Percentiles rank a stretch among this genome's conserved stretches.
These are phyloP conservation scores for Prunus mume DNA, from an alignment of 306 rosid species.

Conservation along the genomic window DNA sequence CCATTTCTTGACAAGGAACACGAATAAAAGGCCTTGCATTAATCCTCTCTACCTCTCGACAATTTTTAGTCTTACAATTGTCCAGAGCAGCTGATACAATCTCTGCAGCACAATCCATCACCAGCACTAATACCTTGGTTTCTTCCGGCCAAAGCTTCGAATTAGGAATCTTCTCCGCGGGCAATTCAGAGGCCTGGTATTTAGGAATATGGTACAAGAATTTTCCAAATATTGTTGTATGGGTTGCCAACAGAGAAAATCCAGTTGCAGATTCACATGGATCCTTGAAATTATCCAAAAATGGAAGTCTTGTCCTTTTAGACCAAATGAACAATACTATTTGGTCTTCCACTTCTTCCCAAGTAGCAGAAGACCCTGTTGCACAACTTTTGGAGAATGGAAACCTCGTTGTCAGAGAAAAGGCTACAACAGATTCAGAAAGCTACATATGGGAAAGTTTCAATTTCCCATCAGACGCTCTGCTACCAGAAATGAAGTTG, in stretches of 20 bases:
- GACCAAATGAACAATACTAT: conserved; percentile 3
- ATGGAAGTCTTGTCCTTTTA: neutral
- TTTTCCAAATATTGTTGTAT: neutral
- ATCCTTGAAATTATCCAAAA: neutral
- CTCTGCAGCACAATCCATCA: neutral
- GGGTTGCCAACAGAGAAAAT: conserved; percentile 28
- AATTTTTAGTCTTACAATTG: neutral
- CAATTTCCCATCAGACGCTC: conserved; percentile 32
- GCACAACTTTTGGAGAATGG: conserved; percentile 34
- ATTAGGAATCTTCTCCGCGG: conserved; percentile 20
- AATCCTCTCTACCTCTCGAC: neutral
- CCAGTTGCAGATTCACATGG: conserved; percentile 1
- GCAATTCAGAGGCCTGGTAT: conserved; percentile 3
- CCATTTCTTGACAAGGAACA: neutral
- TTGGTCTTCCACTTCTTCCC: neutral
- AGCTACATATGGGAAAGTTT: conserved; percentile 39
- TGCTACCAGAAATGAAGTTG: conserved; percentile 23
- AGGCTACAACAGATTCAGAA: neutral
- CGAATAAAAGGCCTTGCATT: neutral
- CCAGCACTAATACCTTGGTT: neutral
- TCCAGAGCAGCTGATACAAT: conserved; percentile 10
- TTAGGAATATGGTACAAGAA: conserved; percentile 26
- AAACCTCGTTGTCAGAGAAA: conserved; percentile 34
- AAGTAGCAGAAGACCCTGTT: conserved; percentile 10
- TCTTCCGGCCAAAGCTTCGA: conserved; percentile 9